A percentile compares a stretch with the other conserved stretches of the same genome.
phyloP scores from a whole-genome alignment of 1,139 yeast species.

The Yamadazyma spencermartinsiae region DNA sequence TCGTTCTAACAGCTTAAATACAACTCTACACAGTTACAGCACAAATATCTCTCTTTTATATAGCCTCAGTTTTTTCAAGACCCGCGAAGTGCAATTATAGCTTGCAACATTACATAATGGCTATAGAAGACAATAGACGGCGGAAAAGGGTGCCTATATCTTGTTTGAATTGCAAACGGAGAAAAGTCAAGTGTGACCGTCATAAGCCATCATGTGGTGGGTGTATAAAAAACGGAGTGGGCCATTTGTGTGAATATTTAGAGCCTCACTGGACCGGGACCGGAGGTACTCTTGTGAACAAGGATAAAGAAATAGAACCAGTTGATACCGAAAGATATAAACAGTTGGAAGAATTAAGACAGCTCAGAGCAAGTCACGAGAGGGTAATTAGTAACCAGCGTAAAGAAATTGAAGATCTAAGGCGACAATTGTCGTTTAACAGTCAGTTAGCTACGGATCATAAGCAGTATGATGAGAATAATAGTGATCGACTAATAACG shows the following conservation, averaged over 20 bases:
- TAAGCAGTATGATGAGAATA: constrained; percentile 5
- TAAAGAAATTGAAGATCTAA: constrained; percentile 37
- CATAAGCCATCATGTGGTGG: constrained; percentile 46
- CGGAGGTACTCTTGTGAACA: not conserved
- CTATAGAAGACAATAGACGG: constrained; percentile 17
- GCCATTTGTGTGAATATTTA: constrained; percentile 42
- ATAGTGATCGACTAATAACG: constrained; percentile 6
- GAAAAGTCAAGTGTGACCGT: constrained; percentile 50
- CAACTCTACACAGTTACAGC: too few species aligned
- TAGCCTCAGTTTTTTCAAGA: not conserved
- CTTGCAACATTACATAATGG: constrained; percentile 2
- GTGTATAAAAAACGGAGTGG: constrained; percentile 43
- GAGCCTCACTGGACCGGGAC: constrained; percentile 42
- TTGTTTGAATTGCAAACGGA: constrained; percentile 42
- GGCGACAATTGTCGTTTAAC: constrained; percentile 30
- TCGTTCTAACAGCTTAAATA: too few species aligned
- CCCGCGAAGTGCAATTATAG: not conserved
- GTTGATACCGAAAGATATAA: constrained; percentile 11
- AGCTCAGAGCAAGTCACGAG: constrained; percentile 23
- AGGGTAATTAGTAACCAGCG: constrained; percentile 27
- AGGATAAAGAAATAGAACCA: not conserved
- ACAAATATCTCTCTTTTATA: too few species aligned
- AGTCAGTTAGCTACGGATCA: constrained; percentile 26
- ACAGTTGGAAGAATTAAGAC: constrained; percentile 24
- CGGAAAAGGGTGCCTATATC: constrained; percentile 44